Conservation (phyloP, 108 stramenopile species). For the Nitzschia putrida region DNA sequence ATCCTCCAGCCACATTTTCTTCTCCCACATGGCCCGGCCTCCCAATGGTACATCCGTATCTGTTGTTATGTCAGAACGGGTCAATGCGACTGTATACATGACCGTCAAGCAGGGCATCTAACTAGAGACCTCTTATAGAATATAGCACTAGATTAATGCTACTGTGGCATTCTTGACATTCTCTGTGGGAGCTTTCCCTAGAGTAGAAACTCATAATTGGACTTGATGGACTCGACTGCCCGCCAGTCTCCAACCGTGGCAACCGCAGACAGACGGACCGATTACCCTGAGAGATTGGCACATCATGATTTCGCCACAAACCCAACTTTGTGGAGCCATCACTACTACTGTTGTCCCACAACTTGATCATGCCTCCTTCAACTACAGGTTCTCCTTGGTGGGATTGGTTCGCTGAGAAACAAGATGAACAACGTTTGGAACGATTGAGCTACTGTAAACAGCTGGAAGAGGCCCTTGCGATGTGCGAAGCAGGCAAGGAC, state of each 20-base stretch:
- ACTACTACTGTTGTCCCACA: too few relatives aligned
- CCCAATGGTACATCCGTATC: conserved; percentile 8
- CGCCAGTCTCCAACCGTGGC: too few relatives aligned
- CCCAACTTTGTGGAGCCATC: too few relatives aligned
- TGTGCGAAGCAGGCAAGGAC: conserved; percentile 17
- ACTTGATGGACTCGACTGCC: too few relatives aligned
- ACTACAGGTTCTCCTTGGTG: conserved; percentile 12
- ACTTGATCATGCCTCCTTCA: neutral
- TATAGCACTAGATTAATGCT: too few relatives aligned
- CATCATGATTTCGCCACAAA: too few relatives aligned
- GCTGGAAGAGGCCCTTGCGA: conserved; percentile 24
- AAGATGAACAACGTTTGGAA: conserved; percentile 45
- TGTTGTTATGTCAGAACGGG: neutral
- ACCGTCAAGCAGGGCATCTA: conserved; percentile 12
- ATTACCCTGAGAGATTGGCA: too few relatives aligned
- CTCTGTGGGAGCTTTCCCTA: too few relatives aligned
- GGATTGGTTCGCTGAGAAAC: conserved; percentile 17
- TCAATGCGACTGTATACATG: conserved; percentile 5
- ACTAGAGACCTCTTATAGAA: too few relatives aligned
- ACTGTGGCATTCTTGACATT: too few relatives aligned
- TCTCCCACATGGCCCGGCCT: conserved; percentile 18
- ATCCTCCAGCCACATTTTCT: neutral
- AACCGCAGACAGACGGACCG: too few relatives aligned
- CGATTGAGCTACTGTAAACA: conserved; percentile 35
- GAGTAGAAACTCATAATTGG: too few relatives aligned